Evolutionary conservation across 1,284 basidiomycete genomes (phyloP).

Genomic region (Vanrija sp.): DNA sequence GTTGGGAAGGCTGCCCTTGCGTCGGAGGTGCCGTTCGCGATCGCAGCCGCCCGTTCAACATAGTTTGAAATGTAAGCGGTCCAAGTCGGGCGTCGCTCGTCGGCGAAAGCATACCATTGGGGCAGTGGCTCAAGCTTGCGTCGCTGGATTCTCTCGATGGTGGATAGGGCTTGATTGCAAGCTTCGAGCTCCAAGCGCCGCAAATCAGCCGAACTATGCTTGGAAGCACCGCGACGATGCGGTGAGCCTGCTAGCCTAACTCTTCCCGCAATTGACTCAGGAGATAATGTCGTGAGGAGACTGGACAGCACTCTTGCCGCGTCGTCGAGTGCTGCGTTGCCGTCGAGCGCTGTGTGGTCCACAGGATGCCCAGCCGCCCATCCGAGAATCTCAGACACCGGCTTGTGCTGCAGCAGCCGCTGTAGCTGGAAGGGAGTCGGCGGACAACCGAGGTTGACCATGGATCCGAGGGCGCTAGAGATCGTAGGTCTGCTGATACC

Average conservation of each 20-base stretch:
- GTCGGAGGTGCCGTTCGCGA: neutral
- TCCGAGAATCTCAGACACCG: neutral
- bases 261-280: too few species aligned
- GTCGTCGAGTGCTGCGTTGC: too few species aligned
- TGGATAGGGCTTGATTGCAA: too few species aligned
- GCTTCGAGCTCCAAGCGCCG: too few species aligned
- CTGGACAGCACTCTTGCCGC: too few species aligned
- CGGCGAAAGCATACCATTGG: neutral
- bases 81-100: neutral
- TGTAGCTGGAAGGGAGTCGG: neutral
- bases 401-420: neutral
- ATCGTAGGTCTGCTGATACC: too few species aligned
- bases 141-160: neutral
- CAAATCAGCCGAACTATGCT: too few species aligned
- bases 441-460: neutral
- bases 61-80: neutral
- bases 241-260: too few species aligned
- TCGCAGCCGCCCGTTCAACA: neutral
- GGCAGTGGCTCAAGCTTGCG: neutral
- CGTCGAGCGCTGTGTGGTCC: too few species aligned
- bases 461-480: neutral
- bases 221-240: too few species aligned
- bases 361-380: too few species aligned
- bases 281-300: too few species aligned
- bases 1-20: neutral